phyloP scores from a whole-genome alignment of 495 filamentous ascomycete species.

The Lophiotrema nucula region DNA sequence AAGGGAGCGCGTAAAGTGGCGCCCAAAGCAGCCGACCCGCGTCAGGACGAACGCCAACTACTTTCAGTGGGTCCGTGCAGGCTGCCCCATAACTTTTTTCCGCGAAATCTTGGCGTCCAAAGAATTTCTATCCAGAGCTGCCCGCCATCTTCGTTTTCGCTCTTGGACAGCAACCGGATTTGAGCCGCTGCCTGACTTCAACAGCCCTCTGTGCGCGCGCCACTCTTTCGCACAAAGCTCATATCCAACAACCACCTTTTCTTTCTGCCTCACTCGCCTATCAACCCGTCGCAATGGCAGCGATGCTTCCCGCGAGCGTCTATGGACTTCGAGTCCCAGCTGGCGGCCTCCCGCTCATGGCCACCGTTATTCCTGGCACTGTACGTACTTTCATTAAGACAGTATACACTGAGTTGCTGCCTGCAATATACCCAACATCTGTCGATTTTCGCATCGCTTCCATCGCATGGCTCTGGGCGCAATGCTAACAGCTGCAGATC shows the following conservation, averaged over 20 bases:
- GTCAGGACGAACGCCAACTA: neutral
- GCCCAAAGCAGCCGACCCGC: neutral
- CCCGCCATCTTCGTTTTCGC: slow-evolving; percentile 8
- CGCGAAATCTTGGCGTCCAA: slow-evolving; percentile 24
- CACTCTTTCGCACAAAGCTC: neutral
- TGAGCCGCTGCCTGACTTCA: neutral
- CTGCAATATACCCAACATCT: neutral
- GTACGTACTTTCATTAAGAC: slow-evolving; percentile 54
- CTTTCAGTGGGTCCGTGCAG: neutral
- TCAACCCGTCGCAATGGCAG: slow-evolving; percentile 27
- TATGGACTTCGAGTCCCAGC: slow-evolving; percentile 87
- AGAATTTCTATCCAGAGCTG: slow-evolving; percentile 3
- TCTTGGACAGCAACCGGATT: neutral
- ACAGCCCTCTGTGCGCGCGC: slow-evolving; percentile 1
- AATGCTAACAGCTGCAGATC: slow-evolving; percentile 58
- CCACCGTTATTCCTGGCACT: slow-evolving; percentile 74
- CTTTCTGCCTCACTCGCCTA: neutral
- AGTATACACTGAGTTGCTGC: neutral
- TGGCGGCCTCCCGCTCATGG: slow-evolving; percentile 66
- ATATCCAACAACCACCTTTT: neutral
- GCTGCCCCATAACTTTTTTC: slow-evolving; percentile 1
- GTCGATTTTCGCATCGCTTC: too few species aligned
- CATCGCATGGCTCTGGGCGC: neutral
- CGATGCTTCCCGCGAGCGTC: slow-evolving; percentile 71
- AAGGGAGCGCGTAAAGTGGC: slow-evolving; percentile 9